These are phyloP conservation scores for Rubroboletus pulcherrimus DNA, from an alignment of 768 basidiomycete genomes.

Conservation along the genomic window DNA sequence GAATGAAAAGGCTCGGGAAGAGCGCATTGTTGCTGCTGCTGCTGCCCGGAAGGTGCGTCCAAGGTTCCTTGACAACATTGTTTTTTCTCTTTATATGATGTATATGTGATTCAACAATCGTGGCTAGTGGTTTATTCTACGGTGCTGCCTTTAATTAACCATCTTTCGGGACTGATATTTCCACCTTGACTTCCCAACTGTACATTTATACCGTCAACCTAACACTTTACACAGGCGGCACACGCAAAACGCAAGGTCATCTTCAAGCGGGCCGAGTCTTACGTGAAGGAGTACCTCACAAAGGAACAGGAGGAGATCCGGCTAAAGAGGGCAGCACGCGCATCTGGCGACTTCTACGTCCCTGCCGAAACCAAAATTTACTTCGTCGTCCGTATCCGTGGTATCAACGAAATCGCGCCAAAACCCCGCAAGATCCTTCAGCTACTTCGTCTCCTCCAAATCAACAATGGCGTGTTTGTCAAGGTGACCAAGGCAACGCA, in stretches of 20 bases:
- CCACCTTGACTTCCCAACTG: neutral
- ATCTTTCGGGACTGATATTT: constrained; percentile 71
- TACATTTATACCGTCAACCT: constrained; percentile 6
- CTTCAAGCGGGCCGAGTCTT: constrained; percentile 98
- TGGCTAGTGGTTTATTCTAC: constrained; percentile 70
- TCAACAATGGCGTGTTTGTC: constrained; percentile 99
- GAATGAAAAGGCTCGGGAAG: constrained; percentile 94
- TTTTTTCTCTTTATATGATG: constrained; percentile 58
- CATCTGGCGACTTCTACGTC: constrained; percentile 95
- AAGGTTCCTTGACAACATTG: constrained; percentile 6
- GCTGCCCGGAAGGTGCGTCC: constrained; percentile 84
- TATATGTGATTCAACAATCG: constrained; percentile 59
- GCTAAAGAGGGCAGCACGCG: constrained; percentile 87
- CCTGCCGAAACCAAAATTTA: constrained; percentile 95
- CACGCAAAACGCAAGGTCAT: constrained; percentile 94
- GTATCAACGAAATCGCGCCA: constrained; percentile 99
- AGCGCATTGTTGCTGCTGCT: constrained; percentile 77
- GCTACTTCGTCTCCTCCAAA: constrained; percentile 96
- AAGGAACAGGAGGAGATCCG: constrained; percentile 97
- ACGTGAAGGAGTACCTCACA: constrained; percentile 92
- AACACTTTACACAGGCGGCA: constrained; percentile 54
- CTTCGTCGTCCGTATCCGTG: constrained; percentile 96
- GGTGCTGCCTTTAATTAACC: constrained; percentile 82
- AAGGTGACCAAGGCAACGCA: constrained; percentile 95
- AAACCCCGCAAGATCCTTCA: constrained; percentile 99